phyloP scores from a whole-genome alignment of 139 green algal species.

The Yamagishiella unicocca region DNA sequence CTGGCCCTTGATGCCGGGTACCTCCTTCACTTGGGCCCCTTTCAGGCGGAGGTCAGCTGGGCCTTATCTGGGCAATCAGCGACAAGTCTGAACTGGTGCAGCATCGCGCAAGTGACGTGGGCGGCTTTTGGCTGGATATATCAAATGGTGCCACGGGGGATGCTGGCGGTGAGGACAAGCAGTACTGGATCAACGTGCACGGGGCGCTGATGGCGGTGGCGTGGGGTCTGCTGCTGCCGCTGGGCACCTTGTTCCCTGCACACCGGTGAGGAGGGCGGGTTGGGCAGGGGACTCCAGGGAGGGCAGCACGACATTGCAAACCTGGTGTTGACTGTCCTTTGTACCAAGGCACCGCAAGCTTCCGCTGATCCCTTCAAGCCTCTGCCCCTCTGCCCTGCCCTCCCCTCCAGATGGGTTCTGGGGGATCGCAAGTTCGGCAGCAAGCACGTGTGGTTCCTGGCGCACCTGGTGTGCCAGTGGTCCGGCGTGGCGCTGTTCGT shows the following conservation, averaged over 20 bases:
- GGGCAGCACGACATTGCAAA: too few species aligned
- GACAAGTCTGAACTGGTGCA: neutral
- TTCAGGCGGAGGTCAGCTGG: neutral
- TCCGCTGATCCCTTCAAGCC: too few species aligned
- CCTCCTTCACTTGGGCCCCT: neutral
- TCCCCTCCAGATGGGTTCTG: slow-evolving; percentile 4
- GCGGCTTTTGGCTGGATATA: slow-evolving; percentile 11
- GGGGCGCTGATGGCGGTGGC: slow-evolving; percentile 47
- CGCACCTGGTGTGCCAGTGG: slow-evolving; percentile 36
- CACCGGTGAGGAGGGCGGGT: slow-evolving; percentile 53
- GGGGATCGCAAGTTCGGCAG: neutral
- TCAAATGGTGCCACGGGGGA: neutral
- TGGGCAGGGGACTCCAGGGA: too few species aligned
- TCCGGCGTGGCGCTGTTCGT: slow-evolving; percentile 45
- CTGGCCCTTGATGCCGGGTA: neutral
- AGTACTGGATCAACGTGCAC: slow-evolving; percentile 45
- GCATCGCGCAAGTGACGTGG: neutral
- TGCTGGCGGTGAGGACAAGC: too few species aligned
- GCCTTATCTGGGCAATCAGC: slow-evolving; percentile 27
- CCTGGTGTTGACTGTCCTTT: too few species aligned
- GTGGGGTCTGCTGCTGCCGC: slow-evolving; percentile 48
- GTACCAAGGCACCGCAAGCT: too few species aligned
- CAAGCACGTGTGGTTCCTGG: slow-evolving; percentile 26
- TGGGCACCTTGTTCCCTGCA: slow-evolving; percentile 33
- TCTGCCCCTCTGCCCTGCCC: neutral